A percentile compares a stretch with the other conserved stretches of the same genome.
phyloP scores from a whole-genome alignment of 2,329 filamentous ascomycete species.

The Paecilomyces formosus region DNA sequence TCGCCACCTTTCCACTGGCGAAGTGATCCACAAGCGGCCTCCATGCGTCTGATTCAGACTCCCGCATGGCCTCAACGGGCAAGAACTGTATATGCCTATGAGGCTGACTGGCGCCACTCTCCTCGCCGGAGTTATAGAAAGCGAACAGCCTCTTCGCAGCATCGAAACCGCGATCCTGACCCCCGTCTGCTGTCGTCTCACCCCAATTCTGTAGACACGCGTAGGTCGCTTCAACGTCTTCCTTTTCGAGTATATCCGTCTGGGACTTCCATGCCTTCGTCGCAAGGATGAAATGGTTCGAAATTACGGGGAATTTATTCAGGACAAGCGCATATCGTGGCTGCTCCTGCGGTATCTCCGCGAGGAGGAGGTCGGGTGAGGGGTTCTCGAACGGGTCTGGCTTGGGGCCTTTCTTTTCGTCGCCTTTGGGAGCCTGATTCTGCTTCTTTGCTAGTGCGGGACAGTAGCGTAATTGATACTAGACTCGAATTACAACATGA shows the following conservation, averaged over 20 bases:
- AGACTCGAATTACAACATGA: not conserved
- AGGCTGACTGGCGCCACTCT: constrained; percentile 42
- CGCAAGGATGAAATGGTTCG: constrained; percentile 43
- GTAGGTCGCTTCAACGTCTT: constrained; percentile 35
- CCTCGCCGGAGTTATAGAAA: constrained; percentile 43
- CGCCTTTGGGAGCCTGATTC: constrained; percentile 14
- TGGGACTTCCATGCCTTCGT: constrained; percentile 37
- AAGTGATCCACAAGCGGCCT: constrained; percentile 40
- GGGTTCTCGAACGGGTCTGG: constrained; percentile 40
- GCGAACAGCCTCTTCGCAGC: constrained; percentile 31
- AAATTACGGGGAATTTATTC: constrained; percentile 44
- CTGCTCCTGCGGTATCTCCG: constrained; percentile 26
- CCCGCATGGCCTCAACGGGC: constrained; percentile 38
- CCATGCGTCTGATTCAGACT: constrained; percentile 33
- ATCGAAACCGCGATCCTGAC: not conserved
- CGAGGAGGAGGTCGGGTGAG: constrained; percentile 33
- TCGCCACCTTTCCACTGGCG: constrained; percentile 6
- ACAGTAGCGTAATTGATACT: constrained; percentile 44
- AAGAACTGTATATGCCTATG: constrained; percentile 43
- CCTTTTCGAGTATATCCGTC: constrained; percentile 35
- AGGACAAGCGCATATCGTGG: constrained; percentile 36
- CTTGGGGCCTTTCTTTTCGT: constrained; percentile 19
- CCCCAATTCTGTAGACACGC: constrained; percentile 37
- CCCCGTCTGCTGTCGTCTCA: not conserved
- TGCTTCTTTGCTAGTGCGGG: constrained; percentile 42